Evolutionary conservation across 257 asterid species (phyloP), one percentile per base, ranked within the genome.

Genomic region (Schizonepeta tenuifolia): DNA sequence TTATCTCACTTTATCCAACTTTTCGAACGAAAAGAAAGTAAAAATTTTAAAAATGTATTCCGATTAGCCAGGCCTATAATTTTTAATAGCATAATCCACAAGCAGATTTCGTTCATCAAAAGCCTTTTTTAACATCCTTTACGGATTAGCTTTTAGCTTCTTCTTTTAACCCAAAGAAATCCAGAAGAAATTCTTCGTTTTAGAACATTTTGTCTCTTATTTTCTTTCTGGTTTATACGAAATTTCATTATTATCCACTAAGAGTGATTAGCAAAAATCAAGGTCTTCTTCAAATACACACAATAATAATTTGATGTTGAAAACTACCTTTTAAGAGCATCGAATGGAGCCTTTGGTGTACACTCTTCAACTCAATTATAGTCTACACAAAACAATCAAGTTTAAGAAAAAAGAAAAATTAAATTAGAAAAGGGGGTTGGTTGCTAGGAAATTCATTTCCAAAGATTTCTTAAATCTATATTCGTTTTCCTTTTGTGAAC

Each of bases 331-430:
- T 31, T 56, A 2, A 11, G 9, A 31, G 14, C 12, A 28, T 12
- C 15, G 15, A 18, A 41, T 46, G 49, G 57, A 21, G 72, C 57
- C 56, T 53, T 75, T 64, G 75, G 75, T 57, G 83, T 65, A 44
- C 66, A 79, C 83, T 38, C 80, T 49, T 69, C 67, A 70, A 65
- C 67, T 64, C 28, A 24, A 26, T 31, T 7, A 63, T n/a, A n/a
- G n/a, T n/a, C n/a, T n/a, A 64, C 79, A 64, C 50, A 28, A 31
- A 68, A 54, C n/a, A 63, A 75, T 66, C 20, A n/a, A 44, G 41
- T 36, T 36, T 2, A 26, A 9, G 10, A 10, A 6, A 11, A 35
- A 51, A 3, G 35, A 51, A 47, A 31, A 13, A 12, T 5, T n/a
- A 53, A 40, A 43, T 13, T 31, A 0, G 7, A 31, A 31, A 31